phyloP scores from a whole-genome alignment of 495 filamentous ascomycete genomes.

The Aspergillus haitiensis region DNA sequence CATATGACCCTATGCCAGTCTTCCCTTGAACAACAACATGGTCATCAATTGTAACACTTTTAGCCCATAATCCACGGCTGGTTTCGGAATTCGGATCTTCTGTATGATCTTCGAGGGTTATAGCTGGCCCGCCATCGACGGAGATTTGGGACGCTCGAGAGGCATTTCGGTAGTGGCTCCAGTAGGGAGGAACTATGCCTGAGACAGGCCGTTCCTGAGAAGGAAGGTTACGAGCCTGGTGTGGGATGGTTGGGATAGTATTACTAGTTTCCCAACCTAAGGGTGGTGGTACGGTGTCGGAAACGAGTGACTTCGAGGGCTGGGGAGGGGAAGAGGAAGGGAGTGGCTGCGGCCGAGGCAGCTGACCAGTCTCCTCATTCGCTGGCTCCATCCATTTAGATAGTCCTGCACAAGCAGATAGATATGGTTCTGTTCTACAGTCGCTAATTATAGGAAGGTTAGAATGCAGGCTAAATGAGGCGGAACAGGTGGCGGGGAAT shows the following conservation, averaged over 20 bases:
- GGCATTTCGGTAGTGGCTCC: conserved; percentile 48
- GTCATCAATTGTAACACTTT: conserved; percentile 64
- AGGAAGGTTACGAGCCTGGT: conserved; percentile 16
- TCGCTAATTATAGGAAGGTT: conserved; percentile 26
- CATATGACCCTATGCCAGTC: conserved; percentile 66
- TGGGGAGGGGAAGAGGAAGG: conserved; percentile 29
- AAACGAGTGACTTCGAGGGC: conserved; percentile 16
- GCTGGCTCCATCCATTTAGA: conserved; percentile 54
- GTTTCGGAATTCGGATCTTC: conserved; percentile 59
- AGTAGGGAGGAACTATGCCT: conserved; percentile 50
- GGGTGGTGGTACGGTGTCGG: conserved; percentile 14
- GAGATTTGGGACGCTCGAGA: conserved; percentile 50
- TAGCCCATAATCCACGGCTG: conserved; percentile 65
- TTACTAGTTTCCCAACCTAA: conserved; percentile 1
- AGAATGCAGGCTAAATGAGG: conserved; percentile 18
- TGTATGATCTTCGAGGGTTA: conserved; percentile 71
- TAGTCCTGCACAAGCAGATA: conserved; percentile 13
- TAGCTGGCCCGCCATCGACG: conserved; percentile 43
- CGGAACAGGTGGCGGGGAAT: conserved; percentile 23
- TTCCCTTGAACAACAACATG: conserved; percentile 63
- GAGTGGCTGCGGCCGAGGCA: conserved; percentile 32
- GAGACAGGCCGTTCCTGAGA: conserved; percentile 42
- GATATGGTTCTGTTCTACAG: conserved; percentile 18
- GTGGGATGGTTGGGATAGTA: conserved; percentile 17
- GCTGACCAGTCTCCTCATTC: conserved; percentile 43